Evolutionary conservation across 179 eudicot species (phyloP), one percentile per base, ranked within the genome.

Genomic region (Corrigiola litoralis): DNA sequence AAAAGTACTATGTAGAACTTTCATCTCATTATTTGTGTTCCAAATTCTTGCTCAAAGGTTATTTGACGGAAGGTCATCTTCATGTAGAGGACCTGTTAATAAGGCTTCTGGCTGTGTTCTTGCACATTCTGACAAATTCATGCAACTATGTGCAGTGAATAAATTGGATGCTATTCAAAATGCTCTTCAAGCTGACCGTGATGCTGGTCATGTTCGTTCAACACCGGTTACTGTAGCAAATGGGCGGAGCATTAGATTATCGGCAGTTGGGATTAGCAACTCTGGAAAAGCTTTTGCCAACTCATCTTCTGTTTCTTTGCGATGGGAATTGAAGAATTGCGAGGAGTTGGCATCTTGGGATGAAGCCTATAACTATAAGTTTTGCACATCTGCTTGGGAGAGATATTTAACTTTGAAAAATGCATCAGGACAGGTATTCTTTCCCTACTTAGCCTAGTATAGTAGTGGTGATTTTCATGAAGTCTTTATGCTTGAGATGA

Each of bases 281-380:
- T 67, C 86, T 58, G 85, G 94, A 61, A 81, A 74, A 77, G 89
- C 88, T 72, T 89, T 91, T 76, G 94, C 88, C 29, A 91, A 91
- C 81, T 86, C 95, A 27, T 91, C 97, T 67, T 89, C 96, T 71
- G 80, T 86, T 24, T 61, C 73, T 60, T 66, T 91, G 61, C 80
- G 44, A 27, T 91, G 97, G 97, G 86, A 89, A 51, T 72, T 87
- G 58, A 53, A 58, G 23, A 73, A 79, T 53, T 91, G 97, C 45
- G 77, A 81, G 67, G 82, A 75, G 33, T 73, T 89, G 74, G 96
- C 88, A 57, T 71, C 63, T 62, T 86, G 87, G 87, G 91, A 77
- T 67, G 81, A 82, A 61, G 44, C 74, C 49, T 69, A 70, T 69
- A 72, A 67, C 73, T 55, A 34, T 46, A 25, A 56, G 42, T 45